Evolutionary conservation across 345 rosid species (phyloP), one percentile per base, ranked within the genome.

Genomic region (Brassica nigra): DNA sequence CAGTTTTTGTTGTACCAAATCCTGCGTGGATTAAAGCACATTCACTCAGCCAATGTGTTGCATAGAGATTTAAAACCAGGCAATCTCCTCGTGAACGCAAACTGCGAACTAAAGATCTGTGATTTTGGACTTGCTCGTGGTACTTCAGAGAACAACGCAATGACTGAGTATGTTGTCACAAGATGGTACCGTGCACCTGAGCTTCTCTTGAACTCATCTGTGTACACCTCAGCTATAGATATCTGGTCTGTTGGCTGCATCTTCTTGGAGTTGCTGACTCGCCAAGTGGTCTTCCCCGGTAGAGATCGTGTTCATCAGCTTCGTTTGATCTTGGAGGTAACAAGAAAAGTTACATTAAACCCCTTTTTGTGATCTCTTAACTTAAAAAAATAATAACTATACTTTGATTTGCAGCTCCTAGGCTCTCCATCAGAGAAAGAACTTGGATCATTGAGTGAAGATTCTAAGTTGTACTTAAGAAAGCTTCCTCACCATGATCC

Each of bases 121-220:
- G 97, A 95, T 81, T 95, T 95, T 92, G 89, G 97, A 92, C 89
- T 89, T 18, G 95, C 97, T 78, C 95, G 97, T 82, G 92, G 86
- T 63, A 86, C 90, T 71, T 87, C 97, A 10, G 99, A 92, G 82
- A 90, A 97, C 92, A 87, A 16, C 62, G 77, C 86, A 73, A 95
- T 90, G 97, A 92, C 93, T 34, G 92, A 91, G 66, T 90, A 92
- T 81, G 98, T 95, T 66, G 92, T 89, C 77, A 91, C 97, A 59
- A 90, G 99, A 79, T 95, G 98, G 99, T 95, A 95, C 74, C 90
- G 99, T 10, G 92, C 98, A 59, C 99, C 99, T 3, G 99, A 95
- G 83, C 88, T 95, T 78, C 69, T 95, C 62, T 75, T 95, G 62
- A 87, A 88, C 83, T 91, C 97, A 23, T 87, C 89, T 70, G 91